phyloP scores from a whole-genome alignment of 306 rosid genomes.

The Argentina anserina region DNA sequence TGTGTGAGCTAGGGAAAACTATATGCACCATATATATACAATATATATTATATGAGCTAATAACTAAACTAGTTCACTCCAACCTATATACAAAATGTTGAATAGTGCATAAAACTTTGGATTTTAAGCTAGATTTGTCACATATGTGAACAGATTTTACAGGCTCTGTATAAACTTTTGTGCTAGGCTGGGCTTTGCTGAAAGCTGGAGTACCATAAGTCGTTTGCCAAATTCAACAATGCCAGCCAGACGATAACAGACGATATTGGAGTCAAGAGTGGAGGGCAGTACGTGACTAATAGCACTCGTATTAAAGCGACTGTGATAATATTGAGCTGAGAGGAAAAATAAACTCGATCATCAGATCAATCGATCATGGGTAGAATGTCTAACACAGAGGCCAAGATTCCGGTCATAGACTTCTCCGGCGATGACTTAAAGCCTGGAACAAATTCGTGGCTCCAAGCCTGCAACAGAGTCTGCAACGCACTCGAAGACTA shows the following conservation, averaged over 20 bases:
- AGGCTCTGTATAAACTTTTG: neutral
- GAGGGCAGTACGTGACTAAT: neutral
- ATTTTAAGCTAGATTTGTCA: neutral
- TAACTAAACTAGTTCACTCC: too few species aligned
- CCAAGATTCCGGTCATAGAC: constrained; percentile 8
- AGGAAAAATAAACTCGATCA: neutral
- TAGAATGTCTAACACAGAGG: neutral
- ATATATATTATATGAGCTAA: too few species aligned
- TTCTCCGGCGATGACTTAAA: neutral
- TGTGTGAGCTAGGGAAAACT: too few species aligned
- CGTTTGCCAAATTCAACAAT: neutral
- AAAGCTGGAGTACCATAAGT: neutral
- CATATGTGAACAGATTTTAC: neutral
- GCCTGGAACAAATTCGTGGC: neutral
- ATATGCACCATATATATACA: too few species aligned
- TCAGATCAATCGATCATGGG: neutral
- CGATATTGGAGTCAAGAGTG: neutral
- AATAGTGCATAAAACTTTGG: too few species aligned
- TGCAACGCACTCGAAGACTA: constrained; percentile 6
- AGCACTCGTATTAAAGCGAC: neutral
- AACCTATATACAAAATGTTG: too few species aligned
- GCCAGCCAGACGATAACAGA: neutral
- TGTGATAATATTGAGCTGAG: neutral
- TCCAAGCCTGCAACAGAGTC: neutral
- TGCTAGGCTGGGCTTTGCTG: too few species aligned